Conservation (phyloP, 2,329 filamentous ascomycete species). For the Nigrospora oryzae region DNA sequence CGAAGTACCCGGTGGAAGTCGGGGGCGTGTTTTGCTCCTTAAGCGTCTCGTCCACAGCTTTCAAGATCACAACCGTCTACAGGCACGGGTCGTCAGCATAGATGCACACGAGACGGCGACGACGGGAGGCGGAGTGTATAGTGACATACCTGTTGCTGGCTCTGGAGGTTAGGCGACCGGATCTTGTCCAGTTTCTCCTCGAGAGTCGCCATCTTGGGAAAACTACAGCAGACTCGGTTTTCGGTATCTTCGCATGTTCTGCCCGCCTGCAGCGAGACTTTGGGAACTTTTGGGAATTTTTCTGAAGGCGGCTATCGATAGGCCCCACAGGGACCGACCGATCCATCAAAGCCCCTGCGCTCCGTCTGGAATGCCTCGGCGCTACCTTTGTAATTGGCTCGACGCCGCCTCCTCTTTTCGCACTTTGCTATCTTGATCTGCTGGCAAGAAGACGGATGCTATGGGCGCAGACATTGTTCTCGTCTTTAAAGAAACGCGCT, state of each 20-base stretch:
- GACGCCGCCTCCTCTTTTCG: too few species aligned
- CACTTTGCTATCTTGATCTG: too few species aligned
- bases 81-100: constrained; percentile 1
- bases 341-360: too few species aligned
- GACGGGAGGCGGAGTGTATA: neutral
- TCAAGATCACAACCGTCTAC: constrained; percentile 77
- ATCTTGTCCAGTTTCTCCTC: constrained; percentile 96
- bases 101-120: constrained; percentile 1
- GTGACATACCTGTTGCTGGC: constrained; percentile 72
- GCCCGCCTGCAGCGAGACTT: neutral
- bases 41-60: constrained; percentile 87
- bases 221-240: constrained; percentile 1
- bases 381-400: too few species aligned
- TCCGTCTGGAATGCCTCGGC: too few species aligned
- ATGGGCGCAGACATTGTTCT: too few species aligned
- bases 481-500: too few species aligned
- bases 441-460: too few species aligned
- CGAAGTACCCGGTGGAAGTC: constrained; percentile 88
- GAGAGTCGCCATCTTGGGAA: constrained; percentile 44
- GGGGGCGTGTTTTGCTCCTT: constrained; percentile 77
- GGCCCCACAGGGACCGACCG: neutral
- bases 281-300: constrained; percentile 13
- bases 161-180: constrained; percentile 90
- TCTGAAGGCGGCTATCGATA: neutral
- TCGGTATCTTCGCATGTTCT: neutral